These are phyloP conservation scores for Saccharomyces hybrid DNA, from an alignment of 1,139 yeast genomes.

Conservation along the genomic window DNA sequence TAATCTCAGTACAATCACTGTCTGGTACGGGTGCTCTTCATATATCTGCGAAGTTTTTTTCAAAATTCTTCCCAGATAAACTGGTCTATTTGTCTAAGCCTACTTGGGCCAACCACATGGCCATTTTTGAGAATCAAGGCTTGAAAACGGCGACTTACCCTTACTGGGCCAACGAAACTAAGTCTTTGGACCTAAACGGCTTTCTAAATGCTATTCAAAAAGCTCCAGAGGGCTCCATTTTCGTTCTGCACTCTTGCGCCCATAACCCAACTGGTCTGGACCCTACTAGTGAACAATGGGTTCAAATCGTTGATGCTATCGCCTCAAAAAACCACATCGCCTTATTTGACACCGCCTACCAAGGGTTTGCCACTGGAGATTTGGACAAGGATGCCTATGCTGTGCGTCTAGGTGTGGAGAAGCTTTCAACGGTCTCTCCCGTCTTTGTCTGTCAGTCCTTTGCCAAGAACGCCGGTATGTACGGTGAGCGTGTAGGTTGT, in stretches of 20 bases:
- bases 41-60: slow-evolving; percentile 68
- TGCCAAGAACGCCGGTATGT: slow-evolving; percentile 95
- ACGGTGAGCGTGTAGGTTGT: slow-evolving; percentile 97
- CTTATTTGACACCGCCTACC: slow-evolving; percentile 92
- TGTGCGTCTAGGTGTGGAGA: slow-evolving; percentile 69
- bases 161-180: slow-evolving; percentile 64
- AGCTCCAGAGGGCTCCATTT: slow-evolving; percentile 75
- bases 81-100: slow-evolving; percentile 76
- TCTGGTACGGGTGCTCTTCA: slow-evolving; percentile 97
- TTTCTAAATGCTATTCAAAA: slow-evolving; percentile 54
- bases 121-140: slow-evolving; percentile 66
- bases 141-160: slow-evolving; percentile 63
- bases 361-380: slow-evolving; percentile 93
- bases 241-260: slow-evolving; percentile 90
- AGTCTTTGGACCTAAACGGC: slow-evolving; percentile 61
- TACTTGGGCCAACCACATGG: slow-evolving; percentile 94
- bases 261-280: slow-evolving; percentile 98
- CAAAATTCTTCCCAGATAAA: slow-evolving; percentile 40
- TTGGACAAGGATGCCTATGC: slow-evolving; percentile 81
- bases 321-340: slow-evolving; percentile 65
- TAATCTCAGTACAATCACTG: slow-evolving; percentile 75
- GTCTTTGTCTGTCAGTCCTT: slow-evolving; percentile 86
- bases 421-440: slow-evolving; percentile 38
- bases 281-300: slow-evolving; percentile 84
- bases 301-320: slow-evolving; percentile 54